Evolutionary conservation across 2,329 filamentous ascomycete genomes (phyloP), one percentile per base, ranked within the genome.

Genomic region (Capronia epimyces): DNA sequence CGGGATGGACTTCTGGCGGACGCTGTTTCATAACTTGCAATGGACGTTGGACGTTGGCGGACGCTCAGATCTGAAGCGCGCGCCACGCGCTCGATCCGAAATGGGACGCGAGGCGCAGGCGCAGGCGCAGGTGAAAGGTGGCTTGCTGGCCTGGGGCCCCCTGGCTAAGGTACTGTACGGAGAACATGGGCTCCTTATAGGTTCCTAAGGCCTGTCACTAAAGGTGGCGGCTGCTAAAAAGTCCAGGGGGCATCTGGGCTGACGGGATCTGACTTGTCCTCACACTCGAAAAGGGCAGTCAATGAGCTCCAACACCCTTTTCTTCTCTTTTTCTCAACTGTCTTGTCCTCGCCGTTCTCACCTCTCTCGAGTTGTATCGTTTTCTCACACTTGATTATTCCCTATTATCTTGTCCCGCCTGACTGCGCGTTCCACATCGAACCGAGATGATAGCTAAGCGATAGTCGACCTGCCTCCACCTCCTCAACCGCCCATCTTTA

Each of bases 391-490:
- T 13, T 13, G 16, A 22, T 20, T 36, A 5, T 25, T 25, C 18
- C 10, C 31, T 31, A n/a, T 39, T 15, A 22, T 16, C 24, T 15
- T 20, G 9, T 25, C n/a, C 22, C 15, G 24, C 20, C 15, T 16
- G 3, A 12, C 22, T 15, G 10, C 16, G 6, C n/a, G 12, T n/a
- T 22, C 20, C 20, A 22, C 25, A 31, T 27, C 29, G 6, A 9
- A 45, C 46, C 36, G 52, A 57, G 36, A 57, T 56, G 54, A 49
- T 41, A 49, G 46, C 36, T 53, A 37, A 40, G 47, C 46, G 24
- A 42, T 57, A 54, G 43, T 25, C 27, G 16, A 24, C 24, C 27
- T 46, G 4, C 43, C 25, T 42, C 27, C 15, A 18, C 39, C 25
- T 46, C 9, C 41, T 15, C 36, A 13, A 18, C 5, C 22, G 1